phyloP scores from a whole-genome alignment of 345 rosid species.

The Lepidium africanum region DNA sequence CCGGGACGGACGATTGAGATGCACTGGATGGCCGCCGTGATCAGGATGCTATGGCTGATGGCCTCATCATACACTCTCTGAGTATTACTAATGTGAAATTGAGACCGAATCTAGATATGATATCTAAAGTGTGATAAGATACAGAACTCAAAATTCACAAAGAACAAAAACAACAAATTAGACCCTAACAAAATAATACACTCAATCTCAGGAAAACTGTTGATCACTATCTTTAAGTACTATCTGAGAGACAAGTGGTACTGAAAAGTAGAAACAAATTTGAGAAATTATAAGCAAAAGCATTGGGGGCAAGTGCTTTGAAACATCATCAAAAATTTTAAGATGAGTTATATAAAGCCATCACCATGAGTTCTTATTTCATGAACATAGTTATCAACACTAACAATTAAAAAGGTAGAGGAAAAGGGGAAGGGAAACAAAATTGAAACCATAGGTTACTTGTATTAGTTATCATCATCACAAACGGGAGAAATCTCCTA shows the following conservation, averaged over 20 bases:
- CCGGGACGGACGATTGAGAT: too few relatives aligned
- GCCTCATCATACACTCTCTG: background rate
- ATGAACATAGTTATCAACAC: conserved; percentile 8
- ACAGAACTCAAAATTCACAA: background rate
- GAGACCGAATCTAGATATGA: background rate
- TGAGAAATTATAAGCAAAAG: background rate
- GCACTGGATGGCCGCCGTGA: too few relatives aligned
- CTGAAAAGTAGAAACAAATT: background rate
- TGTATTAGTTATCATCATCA: too few relatives aligned
- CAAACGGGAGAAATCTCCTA: too few relatives aligned
- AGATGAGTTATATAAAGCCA: conserved; percentile 9
- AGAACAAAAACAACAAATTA: background rate
- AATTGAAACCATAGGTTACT: too few relatives aligned
- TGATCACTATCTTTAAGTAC: background rate
- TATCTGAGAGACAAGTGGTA: background rate
- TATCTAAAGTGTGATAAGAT: background rate
- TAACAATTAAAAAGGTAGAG: background rate
- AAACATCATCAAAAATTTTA: conserved; percentile 2
- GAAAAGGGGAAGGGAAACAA: too few relatives aligned
- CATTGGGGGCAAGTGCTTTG: background rate
- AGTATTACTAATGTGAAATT: background rate
- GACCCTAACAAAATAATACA: background rate
- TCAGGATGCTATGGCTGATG: too few relatives aligned
- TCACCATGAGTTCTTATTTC: conserved; percentile 22
- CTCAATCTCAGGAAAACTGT: background rate